Evolutionary conservation across 2,329 filamentous ascomycete species (phyloP), one percentile per base, ranked within the genome.

Genomic region (Chlorencoelia australis): DNA sequence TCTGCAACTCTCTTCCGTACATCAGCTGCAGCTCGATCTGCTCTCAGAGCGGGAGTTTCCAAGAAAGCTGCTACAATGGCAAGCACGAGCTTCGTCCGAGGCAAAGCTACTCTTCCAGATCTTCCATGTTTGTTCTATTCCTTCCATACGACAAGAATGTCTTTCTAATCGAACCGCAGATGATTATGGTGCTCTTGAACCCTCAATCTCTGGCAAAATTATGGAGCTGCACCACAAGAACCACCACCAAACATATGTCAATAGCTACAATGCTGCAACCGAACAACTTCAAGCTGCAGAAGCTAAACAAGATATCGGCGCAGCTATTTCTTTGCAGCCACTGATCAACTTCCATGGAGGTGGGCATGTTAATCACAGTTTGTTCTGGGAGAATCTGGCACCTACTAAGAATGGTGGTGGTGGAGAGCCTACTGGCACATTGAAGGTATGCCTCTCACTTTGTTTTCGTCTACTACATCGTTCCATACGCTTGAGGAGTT

Each of bases 161-260:
- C n/a, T n/a, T 21, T 14, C 30, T 45, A 33, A 47, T 35, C 16
- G 3, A 4, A 4, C 10, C 13, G 21, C 49, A 94, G 89, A 96
- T 60, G 91, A 95, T 71, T 98, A 95, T 63, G 85, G 82, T 59
- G 91, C 88, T 35, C 86, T 98, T 54, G 91, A 98, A 68, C 75
- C 75, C 33, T 58, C 69, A 56, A 77, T 94, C 67, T 88, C 82
- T 32, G 82, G 82, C 60, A 77, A 91, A 66, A 94, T 94, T 68
- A 94, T 94, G 88, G 84, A 94, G 68, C 75, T 94, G 30, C 88
- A 94, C 71, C 83, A 94, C 75, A 79, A 75, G 66, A 89, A 87
- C 65, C 87, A 94, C 72, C 88, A 94, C 69, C 79, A 89, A 64
- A 88, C 87, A 55, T 94, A 94, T 61, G 85, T 94, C 52, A 91